Evolutionary conservation across 768 basidiomycete species (phyloP).

Genomic region (Naganishia onofrii): DNA sequence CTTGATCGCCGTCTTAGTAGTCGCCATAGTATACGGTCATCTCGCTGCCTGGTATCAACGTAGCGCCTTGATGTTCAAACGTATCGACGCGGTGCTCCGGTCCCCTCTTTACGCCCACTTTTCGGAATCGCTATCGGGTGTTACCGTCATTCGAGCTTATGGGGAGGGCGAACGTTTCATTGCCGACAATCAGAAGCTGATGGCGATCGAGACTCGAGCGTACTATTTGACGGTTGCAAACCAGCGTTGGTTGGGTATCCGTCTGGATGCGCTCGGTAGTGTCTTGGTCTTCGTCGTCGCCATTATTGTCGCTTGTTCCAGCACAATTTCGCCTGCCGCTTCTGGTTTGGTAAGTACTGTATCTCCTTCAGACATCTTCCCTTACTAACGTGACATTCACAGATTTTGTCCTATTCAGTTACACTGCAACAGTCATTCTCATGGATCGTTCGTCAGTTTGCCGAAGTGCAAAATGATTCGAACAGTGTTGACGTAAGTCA

Average conservation of each 20-base stretch:
- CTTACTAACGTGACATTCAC: not conserved
- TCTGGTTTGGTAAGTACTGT: conserved; percentile 59
- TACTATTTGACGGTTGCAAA: conserved; percentile 84
- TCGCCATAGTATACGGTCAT: conserved; percentile 65
- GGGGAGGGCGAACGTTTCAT: conserved; percentile 74
- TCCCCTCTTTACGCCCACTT: conserved; percentile 88
- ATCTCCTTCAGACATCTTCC: not conserved
- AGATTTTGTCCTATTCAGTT: conserved; percentile 71
- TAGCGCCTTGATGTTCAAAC: conserved; percentile 81
- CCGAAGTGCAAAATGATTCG: conserved; percentile 84
- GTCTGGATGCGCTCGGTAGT: conserved; percentile 81
- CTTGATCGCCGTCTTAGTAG: conserved; percentile 67
- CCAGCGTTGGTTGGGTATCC: conserved; percentile 79
- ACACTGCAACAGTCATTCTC: conserved; percentile 61
- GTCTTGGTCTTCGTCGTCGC: conserved; percentile 73
- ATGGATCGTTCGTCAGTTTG: conserved; percentile 49
- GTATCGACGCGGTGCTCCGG: conserved; percentile 36
- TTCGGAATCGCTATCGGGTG: conserved; percentile 80
- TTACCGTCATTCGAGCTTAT: conserved; percentile 85
- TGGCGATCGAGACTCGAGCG: conserved; percentile 79
- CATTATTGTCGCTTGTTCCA: conserved; percentile 70
- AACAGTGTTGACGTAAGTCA: conserved; percentile 16
- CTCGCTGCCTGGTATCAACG: conserved; percentile 78
- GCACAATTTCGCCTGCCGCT: conserved; percentile 75
- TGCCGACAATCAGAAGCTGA: conserved; percentile 67